A percentile compares a stretch with the other conserved stretches of the same genome.
These are phyloP conservation scores for Gnaphalium uliginosum DNA, from an alignment of 129 eudicot species.

Conservation along the genomic window DNA sequence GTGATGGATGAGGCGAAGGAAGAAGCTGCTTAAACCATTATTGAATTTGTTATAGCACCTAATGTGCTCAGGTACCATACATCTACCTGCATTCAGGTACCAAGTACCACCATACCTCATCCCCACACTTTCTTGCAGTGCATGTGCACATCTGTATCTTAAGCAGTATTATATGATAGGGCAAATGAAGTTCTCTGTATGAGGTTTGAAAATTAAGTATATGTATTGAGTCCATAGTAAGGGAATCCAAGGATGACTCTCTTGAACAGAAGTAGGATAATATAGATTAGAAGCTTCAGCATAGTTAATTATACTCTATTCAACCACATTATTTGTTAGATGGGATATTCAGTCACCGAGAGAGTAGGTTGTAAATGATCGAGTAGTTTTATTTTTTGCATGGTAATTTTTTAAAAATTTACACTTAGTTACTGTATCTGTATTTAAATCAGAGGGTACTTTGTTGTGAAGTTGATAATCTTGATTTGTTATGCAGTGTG, in stretches of 20 bases:
- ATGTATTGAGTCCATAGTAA: neutral
- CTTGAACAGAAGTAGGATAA: neutral
- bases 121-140: neutral
- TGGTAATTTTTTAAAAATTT: neutral
- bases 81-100: neutral
- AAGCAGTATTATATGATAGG: neutral
- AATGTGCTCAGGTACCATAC: conserved; percentile 62
- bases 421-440: neutral
- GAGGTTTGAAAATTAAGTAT: neutral
- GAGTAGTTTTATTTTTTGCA: neutral
- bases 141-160: neutral
- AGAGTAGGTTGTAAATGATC: neutral
- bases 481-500: conserved; percentile 52
- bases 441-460: neutral
- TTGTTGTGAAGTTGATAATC: neutral
- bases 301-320: neutral
- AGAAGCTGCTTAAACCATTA: conserved; percentile 61
- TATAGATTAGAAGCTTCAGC: neutral
- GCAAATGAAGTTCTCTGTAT: neutral
- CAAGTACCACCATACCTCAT: neutral
- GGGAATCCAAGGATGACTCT: neutral
- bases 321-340: neutral
- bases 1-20: conserved; percentile 71
- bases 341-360: neutral
- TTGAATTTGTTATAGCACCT: conserved; percentile 83